Base-by-base conservation (phyloP, 768 basidiomycete genomes). In the Fomitopsis pulvina region DNA sequence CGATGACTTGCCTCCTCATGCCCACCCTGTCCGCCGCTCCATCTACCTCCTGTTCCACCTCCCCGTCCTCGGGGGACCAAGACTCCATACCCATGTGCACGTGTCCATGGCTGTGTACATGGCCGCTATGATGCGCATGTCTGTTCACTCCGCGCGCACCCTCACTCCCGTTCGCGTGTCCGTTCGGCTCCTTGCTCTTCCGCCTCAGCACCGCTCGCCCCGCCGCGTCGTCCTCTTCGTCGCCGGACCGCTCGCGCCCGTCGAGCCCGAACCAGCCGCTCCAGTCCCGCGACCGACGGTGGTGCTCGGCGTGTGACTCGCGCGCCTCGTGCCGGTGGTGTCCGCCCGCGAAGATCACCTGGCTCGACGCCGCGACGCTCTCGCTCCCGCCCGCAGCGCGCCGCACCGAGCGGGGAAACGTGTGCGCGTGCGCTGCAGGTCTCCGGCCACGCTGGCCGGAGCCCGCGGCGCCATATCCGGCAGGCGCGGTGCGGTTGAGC, bases 1-100 rank as follows among this genome's bases (percentile, higher is more conserved):
- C 83, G 43, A 92, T 76, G 38, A 92, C 69, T 58, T 88, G 86
- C 50, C 84, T 67, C 59, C 74, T 71, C 48, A 80, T 71, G 25
- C 62, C 62, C 10, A 63, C 47, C 48, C 48, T 52, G 37, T 54
- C 45, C 44, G 57, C 53, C 29, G 28, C 41, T 20, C 44, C 48
- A 14, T 59, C 59, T 5, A 20, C 39, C 11, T 29, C 28, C 32
- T 45, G 48, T 11, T 54, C 50, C 14, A 26, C 53, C 27, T 48
- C 47, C 45, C 51, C 57, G 26, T 49, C 53, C 29, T 59, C 56
- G n/a, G 44, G 41, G 3, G 45, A 39, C 55, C 55, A 59, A 28
- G 30, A 16, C n/a, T 55, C 58, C 42, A 59, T 59, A n/a, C 45
- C 47, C 27, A 54, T 11, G 22, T 58, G 53, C 38, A 45, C 38